phyloP scores from a whole-genome alignment of 805 yeast genomes.

The Yarrowia deformans region DNA sequence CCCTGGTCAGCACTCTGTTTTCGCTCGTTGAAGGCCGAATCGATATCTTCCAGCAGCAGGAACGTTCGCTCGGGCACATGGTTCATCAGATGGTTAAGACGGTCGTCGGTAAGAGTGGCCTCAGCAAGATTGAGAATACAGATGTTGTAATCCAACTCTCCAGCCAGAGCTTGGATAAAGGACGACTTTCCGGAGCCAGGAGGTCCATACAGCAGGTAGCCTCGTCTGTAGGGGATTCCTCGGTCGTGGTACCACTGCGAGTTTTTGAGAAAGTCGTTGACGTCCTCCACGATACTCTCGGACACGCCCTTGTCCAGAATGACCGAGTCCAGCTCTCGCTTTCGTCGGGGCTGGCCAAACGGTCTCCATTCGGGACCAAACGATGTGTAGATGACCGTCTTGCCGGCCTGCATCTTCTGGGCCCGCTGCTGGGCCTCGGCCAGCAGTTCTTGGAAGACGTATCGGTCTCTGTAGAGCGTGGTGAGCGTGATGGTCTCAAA shows the following conservation, averaged over 20 bases:
- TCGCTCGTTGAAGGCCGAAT: slow-evolving; percentile 91
- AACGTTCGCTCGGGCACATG: slow-evolving; percentile 91
- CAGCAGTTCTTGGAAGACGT: slow-evolving; percentile 70
- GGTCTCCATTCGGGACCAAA: slow-evolving; percentile 99
- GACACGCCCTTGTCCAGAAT: slow-evolving; percentile 79
- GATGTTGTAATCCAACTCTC: slow-evolving; percentile 93
- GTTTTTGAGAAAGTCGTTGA: slow-evolving; percentile 75
- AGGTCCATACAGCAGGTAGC: slow-evolving; percentile 92
- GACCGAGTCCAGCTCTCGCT: slow-evolving; percentile 84
- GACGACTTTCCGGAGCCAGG: slow-evolving; percentile 98
- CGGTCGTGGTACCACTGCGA: slow-evolving; percentile 93
- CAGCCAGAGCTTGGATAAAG: slow-evolving; percentile 95
- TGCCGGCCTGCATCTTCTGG: slow-evolving; percentile 82
- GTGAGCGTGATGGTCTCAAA: slow-evolving; percentile 95
- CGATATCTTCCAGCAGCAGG: slow-evolving; percentile 87
- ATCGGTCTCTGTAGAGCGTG: slow-evolving; percentile 82
- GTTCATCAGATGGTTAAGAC: slow-evolving; percentile 94
- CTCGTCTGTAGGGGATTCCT: slow-evolving; percentile 97
- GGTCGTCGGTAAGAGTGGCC: slow-evolving; percentile 89
- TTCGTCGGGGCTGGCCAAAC: slow-evolving; percentile 92
- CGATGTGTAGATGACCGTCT: slow-evolving; percentile 89
- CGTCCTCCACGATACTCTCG: slow-evolving; percentile 71
- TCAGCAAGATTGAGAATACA: slow-evolving; percentile 92
- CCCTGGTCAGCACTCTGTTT: slow-evolving; percentile 79
- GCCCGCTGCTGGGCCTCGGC: slow-evolving; percentile 88